Conservation (phyloP, 2,329 filamentous ascomycete genomes). For the Botrytis porri region DNA sequence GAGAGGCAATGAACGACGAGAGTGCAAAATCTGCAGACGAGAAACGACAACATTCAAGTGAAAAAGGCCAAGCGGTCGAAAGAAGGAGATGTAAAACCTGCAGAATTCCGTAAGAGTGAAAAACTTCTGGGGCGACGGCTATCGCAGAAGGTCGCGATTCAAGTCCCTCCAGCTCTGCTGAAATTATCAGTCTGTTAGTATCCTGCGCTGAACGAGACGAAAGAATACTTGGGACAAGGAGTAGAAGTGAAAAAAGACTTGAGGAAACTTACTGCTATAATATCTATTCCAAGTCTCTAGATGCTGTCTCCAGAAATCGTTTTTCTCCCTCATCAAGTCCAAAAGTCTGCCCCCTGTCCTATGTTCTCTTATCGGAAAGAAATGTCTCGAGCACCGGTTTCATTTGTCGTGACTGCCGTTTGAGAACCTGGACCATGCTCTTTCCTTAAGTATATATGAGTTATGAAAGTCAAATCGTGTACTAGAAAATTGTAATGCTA, state of each 20-base stretch:
- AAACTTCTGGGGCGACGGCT: accelerated
- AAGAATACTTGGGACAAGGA: accelerated
- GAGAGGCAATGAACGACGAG: accelerated
- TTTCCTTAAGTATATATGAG: neutral
- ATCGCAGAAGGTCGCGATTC: no score
- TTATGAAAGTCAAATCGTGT: neutral
- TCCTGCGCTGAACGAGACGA: accelerated
- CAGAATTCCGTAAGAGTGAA: accelerated
- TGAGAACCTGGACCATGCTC: neutral
- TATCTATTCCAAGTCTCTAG: neutral
- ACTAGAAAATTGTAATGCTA: neutral
- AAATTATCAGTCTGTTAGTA: accelerated
- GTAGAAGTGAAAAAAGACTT: neutral
- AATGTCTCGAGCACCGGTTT: neutral
- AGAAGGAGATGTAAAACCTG: neutral
- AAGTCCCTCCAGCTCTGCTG: accelerated
- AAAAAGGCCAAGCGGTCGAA: neutral
- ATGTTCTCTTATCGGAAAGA: neutral
- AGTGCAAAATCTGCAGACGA: no score
- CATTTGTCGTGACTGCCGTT: neutral
- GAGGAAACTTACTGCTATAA: neutral
- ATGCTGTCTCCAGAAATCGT: neutral
- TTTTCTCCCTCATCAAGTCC: accelerated
- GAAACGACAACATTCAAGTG: no score
- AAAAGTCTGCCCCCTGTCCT: neutral